Conservation (phyloP, 139 green algal species). For the Diplosphaera chodatii region DNA sequence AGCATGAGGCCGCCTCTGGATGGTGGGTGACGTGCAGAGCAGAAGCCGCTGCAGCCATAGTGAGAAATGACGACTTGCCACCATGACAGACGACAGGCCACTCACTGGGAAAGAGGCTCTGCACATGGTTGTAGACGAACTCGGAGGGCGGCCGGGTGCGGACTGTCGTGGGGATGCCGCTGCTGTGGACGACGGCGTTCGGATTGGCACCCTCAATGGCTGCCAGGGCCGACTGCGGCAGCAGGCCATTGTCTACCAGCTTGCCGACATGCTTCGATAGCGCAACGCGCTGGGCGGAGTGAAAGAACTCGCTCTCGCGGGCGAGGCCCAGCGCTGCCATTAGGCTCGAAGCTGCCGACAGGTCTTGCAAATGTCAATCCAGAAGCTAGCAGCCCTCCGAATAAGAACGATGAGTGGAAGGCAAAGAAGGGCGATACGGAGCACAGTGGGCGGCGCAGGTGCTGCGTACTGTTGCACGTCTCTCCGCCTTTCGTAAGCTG, state of each 20-base stretch:
- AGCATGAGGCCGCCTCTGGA: no score
- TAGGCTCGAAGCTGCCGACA: no score
- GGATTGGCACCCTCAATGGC: background rate
- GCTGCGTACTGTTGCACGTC: no score
- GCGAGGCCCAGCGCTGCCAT: background rate
- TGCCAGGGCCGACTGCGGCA: slow-evolving; percentile 3
- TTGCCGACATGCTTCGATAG: slow-evolving; percentile 4
- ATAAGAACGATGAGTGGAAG: no score
- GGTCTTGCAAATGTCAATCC: no score
- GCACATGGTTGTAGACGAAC: background rate
- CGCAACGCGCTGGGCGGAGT: background rate
- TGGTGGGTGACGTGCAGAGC: no score
- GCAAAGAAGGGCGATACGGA: no score
- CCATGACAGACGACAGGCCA: background rate
- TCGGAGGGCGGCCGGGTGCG: background rate
- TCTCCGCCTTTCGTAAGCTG: no score
- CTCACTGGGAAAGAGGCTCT: slow-evolving; percentile 4
- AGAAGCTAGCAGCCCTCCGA: no score
- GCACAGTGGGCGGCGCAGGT: no score
- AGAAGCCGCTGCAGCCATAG: background rate
- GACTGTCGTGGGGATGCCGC: background rate
- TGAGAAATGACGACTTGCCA: background rate
- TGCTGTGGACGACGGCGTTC: background rate
- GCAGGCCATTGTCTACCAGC: slow-evolving; percentile 7
- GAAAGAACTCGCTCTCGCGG: background rate